Evolutionary conservation across 345 rosid species (phyloP), one percentile per base, ranked within the genome.

Genomic region (Citrus unshiu): DNA sequence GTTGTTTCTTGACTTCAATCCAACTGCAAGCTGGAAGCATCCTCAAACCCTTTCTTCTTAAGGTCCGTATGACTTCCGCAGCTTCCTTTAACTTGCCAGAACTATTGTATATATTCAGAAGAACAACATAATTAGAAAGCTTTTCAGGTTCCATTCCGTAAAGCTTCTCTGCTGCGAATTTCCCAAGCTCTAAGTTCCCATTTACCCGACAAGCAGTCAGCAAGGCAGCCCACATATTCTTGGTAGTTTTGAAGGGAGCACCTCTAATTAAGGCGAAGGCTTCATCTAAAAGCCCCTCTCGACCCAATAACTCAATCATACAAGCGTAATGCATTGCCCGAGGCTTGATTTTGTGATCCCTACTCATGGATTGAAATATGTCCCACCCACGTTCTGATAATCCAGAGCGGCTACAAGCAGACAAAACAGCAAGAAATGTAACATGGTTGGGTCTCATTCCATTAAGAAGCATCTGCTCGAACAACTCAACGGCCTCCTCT

Each of bases 181-280:
- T 89, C 69, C 98, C 98, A 1, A 95, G 97, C 86, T 92, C 93
- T 1, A 93, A 77, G 82, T 95, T 88, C 68, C 81, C 89, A 24
- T 90, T 86, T 61, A 88, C 86, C 72, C 98, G 90, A 83, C 95
- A 89, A 16, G 95, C 98, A 27, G 95, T 93, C 72, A 95, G 80
- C 72, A 93, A 84, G 22, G 98, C 97, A 78, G 93, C 97, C 98
- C 98, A 93, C 97, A 95, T 95, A 62, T 93, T 95, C 57, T 78
- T 87, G 0, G 95, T 93, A 14, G 95, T 90, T 83, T 86, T 80
- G 78, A 93, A 85, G 30, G 94, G 91, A 46, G 95, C 89, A 69
- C 79, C 75, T 81, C 87, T 81, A 57, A 95, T 86, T 74, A 93
- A 85, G 79, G 93, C 90, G 80, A 91, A 86, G 70, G 97, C 98